Base-by-base conservation (phyloP, 352 stramenopile species). In the Hyaloperonospora brassicae region DNA sequence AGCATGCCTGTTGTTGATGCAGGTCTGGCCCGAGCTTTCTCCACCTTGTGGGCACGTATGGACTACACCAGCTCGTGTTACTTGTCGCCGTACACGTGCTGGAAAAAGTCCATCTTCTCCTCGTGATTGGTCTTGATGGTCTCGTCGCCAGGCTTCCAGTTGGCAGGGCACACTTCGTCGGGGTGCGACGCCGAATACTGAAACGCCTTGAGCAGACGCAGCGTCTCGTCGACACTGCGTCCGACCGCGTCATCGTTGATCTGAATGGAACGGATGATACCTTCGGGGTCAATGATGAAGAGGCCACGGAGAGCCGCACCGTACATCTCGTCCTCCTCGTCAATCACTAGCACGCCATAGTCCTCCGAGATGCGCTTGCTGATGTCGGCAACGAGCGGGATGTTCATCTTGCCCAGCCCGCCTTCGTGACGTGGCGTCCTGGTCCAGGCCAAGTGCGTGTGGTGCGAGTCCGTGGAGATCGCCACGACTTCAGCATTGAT, bases 81-180 rank as follows among this genome's bases (percentile, higher is more conserved):
- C 25, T 51, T 57, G n/a, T 75, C 62, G 25, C 76, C 74, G 65
- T 89, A 89, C n/a, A 92, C 54, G 72, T 84, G 78, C 68, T 87
- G 75, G 68, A 87, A 86, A 55, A 86, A 89, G 65, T 89, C 79
- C 55, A 89, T 84, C 65, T 88, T 88, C 56, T 84, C 74, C 13
- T 85, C 62, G 68, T 88, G 79, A 67, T 93, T 60, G 23, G 79
- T 87, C 76, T 88, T 90, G 61, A 93, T 93, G 36, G 81, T 92
- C 61, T 90, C 74, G 39, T 67, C 70, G 50, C 81, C 79, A 10
- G 81, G 79, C 64, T 85, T 91, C 83, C 80, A 93, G 74, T 92
- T 92, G 38, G 83, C 83, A 13, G 81, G 81, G 59, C 83, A 93
- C 8, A 89, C 83, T 61, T 97, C 89, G 52, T 87, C 66, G 8